A percentile compares a stretch with the other conserved stretches of the same genome.
Evolutionary conservation across 2,329 filamentous ascomycete genomes (phyloP).

Genomic region (Akanthomyces muscarius): DNA sequence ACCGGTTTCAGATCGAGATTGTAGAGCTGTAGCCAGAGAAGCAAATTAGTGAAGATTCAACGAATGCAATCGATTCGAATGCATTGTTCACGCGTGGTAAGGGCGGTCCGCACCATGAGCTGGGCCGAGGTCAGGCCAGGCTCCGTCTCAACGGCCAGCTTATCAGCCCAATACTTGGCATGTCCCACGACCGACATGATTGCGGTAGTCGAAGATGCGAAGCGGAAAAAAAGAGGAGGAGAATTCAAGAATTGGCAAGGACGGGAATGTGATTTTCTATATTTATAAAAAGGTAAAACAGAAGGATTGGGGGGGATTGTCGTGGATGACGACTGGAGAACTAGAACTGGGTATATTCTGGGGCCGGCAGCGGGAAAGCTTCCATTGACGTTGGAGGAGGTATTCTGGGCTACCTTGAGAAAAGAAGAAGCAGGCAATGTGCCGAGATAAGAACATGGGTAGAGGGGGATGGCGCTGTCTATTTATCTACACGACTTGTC

Average conservation of each 20-base stretch:
- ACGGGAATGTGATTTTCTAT: not conserved
- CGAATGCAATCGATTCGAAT: conserved; percentile 2
- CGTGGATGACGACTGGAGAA: not conserved
- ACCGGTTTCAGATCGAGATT: conserved; percentile 82
- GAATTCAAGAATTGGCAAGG: not conserved
- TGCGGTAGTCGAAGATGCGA: not conserved
- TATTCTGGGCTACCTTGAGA: not conserved
- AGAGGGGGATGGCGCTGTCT: not conserved
- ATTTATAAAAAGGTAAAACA: not conserved
- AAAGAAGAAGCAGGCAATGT: not conserved
- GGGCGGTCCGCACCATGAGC: conserved; percentile 58
- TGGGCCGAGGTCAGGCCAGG: conserved; percentile 73
- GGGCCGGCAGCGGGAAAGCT: not conserved
- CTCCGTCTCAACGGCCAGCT: conserved; percentile 69
- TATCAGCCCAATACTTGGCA: conserved; percentile 47
- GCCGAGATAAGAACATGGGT: not conserved
- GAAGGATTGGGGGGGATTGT: not conserved
- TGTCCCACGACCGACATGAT: conserved; percentile 26
- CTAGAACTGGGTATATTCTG: not conserved
- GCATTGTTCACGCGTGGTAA: not conserved
- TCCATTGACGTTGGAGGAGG: not conserved
- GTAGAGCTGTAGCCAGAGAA: conserved; percentile 51
- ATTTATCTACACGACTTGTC: conserved; percentile 10
- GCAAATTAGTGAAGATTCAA: not conserved
- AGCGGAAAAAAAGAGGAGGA: not conserved